Percentiles rank a stretch among this genome's conserved stretches.
Conservation (phyloP, 164 flowering plant species). For the Magnolia sinica region DNA sequence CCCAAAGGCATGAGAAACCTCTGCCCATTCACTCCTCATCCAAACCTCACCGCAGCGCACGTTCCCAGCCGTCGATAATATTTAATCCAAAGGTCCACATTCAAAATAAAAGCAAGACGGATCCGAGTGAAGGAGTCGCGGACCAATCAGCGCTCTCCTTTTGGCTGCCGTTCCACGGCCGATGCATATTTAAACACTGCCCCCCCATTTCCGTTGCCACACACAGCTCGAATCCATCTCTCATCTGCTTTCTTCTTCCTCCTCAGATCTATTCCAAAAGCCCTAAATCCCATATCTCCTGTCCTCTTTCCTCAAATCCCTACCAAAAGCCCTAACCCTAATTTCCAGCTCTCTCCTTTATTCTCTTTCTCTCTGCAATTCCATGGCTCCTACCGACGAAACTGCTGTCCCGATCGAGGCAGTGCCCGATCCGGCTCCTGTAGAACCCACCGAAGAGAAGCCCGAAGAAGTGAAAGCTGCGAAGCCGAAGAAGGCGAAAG, state of each 20-base stretch:
- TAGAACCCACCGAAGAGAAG: constrained; percentile 13
- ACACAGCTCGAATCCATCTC: neutral
- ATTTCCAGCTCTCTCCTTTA: neutral
- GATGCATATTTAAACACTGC: constrained; percentile 19
- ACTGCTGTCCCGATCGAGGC: constrained; percentile 1
- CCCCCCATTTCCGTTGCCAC: neutral
- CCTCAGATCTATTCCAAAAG: neutral
- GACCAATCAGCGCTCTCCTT: constrained; percentile 39
- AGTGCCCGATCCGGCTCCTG: constrained; percentile 5
- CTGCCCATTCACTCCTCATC: constrained; percentile 5
- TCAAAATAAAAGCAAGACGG: constrained; percentile 10
- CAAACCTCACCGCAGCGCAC: constrained; percentile 2
- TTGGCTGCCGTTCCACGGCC: constrained; percentile 1
- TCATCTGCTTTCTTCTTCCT: neutral
- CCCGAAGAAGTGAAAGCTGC: constrained; percentile 1
- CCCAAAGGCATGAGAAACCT: constrained; percentile 19
- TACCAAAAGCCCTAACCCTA: neutral
- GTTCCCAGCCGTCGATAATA: constrained; percentile 24
- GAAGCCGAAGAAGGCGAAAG: constrained; percentile 14
- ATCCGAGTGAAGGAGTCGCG: constrained; percentile 28
- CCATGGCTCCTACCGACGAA: constrained; percentile 32
- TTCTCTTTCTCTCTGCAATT: neutral
- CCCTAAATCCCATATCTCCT: neutral
- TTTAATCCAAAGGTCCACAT: constrained; percentile 29
- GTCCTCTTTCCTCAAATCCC: neutral